Evolutionary conservation across 1,284 basidiomycete genomes (phyloP), one percentile per base, ranked within the genome.

Genomic region (Naganishia sp.): DNA sequence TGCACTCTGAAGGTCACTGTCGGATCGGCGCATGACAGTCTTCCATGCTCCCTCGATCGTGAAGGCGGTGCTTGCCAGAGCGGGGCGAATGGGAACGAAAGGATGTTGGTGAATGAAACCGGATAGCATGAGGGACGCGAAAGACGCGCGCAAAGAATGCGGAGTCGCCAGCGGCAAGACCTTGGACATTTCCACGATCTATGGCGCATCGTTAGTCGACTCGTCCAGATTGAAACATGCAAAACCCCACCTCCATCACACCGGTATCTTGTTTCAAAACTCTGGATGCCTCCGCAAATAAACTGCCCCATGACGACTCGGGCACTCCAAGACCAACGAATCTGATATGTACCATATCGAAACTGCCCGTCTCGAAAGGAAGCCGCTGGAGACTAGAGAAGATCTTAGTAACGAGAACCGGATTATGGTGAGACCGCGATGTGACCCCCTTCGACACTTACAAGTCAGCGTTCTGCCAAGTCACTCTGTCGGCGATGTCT

Each of bases 301-400:
- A 61, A 53, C 73, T 69, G 10, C 67, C 65, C 78, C 78, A 79
- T 42, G 72, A 73, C 6, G 69, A 64, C 61, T 78, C 75, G n/a
- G 79, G 76, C 4, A 80, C 69, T 5, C 77, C 78, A 1, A 80
- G 74, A 6, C 75, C 77, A 18, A 77, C 67, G 64, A 78, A 78
- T 0, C 78, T 73, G 55, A 80, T 70, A 54, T 79, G 78, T 2
- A 80, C 77, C 56, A 77, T 70, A 68, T 80, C 79, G 48, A 80
- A 80, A 6, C 71, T 70, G 23, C 76, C 77, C 1, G 74, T 69
- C 57, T 78, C 77, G 68, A 77, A 80, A 0, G 78, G 78, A 9
- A 80, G 68, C 1, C 70, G 63, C 10, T 75, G 63, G 9, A 79
- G 70, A 68, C 79, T 79, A 66, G 13, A 16, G 18, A 1, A 18